A percentile compares a stretch with the other conserved stretches of the same genome.
These are phyloP conservation scores for Anthracocystis walkeri DNA, from an alignment of 1,284 basidiomycete genomes.

Conservation along the genomic window DNA sequence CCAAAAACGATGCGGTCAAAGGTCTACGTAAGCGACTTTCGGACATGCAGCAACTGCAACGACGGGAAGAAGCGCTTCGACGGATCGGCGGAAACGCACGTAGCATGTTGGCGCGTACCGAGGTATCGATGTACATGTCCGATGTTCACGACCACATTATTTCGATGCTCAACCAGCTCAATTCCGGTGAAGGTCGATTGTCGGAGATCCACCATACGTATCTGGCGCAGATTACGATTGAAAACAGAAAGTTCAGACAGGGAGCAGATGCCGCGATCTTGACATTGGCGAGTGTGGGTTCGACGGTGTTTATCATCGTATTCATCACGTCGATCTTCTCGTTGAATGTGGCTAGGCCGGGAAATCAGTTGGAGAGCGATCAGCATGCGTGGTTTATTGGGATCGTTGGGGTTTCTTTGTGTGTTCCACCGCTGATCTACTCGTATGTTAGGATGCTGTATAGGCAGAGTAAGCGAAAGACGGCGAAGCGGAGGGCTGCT, in stretches of 20 bases:
- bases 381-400: conserved; percentile 33
- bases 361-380: conserved; percentile 66
- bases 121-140: conserved; percentile 80
- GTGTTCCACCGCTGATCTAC: conserved; percentile 13
- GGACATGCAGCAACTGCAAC: conserved; percentile 69
- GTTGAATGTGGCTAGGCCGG: conserved; percentile 74
- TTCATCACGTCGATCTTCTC: conserved; percentile 57
- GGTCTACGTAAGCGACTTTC: conserved; percentile 80
- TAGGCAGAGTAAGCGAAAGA: conserved; percentile 21
- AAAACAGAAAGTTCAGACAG: conserved; percentile 71
- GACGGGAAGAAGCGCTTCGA: conserved; percentile 34
- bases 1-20: conserved; percentile 85
- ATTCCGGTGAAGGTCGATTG: conserved; percentile 89
- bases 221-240: conserved; percentile 79
- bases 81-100: conserved; percentile 47
- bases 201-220: conserved; percentile 89
- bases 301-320: conserved; percentile 74
- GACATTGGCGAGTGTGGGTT: conserved; percentile 75
- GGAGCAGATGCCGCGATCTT: conserved; percentile 47
- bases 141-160: conserved; percentile 96
- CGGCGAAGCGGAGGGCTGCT: conserved; percentile 26
- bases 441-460: conserved; percentile 13
- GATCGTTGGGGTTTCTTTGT: conserved; percentile 2
- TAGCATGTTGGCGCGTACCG: conserved; percentile 39
- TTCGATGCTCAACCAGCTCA: conserved; percentile 84